Percentiles rank a stretch among this genome's conserved stretches.
Evolutionary conservation across 306 rosid species (phyloP).

Genomic region (Ceratonia siliqua): DNA sequence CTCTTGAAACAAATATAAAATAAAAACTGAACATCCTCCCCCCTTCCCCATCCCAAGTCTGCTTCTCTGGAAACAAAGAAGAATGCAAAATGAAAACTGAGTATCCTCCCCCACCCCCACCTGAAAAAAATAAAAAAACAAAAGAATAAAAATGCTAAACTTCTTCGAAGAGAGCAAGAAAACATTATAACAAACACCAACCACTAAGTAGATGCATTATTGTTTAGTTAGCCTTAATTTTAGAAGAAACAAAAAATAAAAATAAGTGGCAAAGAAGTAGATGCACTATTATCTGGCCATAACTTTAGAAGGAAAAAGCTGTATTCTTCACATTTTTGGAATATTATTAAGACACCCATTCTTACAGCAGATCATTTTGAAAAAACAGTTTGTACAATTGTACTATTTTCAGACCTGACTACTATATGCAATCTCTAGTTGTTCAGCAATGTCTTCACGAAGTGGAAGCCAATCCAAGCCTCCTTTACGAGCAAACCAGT

Average conservation of each 20-base stretch:
- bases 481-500: constrained; percentile 98
- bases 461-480: constrained; percentile 96
- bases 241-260: not conserved
- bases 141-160: not conserved
- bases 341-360: constrained; percentile 13
- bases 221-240: not conserved
- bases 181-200: not conserved
- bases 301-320: not conserved
- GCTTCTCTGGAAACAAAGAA: not conserved
- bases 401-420: constrained; percentile 52
- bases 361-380: constrained; percentile 11
- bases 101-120: constrained; percentile 4
- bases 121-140: not conserved
- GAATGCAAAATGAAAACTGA: not conserved
- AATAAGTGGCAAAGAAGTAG: not conserved
- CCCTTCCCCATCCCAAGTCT: not conserved
- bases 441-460: constrained; percentile 95
- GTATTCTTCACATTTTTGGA: not conserved
- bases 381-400: constrained; percentile 19
- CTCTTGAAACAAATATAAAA: not conserved
- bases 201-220: constrained; percentile 8
- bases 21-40: not conserved
- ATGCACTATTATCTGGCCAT: not conserved
- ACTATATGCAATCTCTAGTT: constrained; percentile 83
- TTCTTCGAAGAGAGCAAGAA: not conserved